Evolutionary conservation across 129 eudicot species (phyloP).

Genomic region (Artemisia argyi): DNA sequence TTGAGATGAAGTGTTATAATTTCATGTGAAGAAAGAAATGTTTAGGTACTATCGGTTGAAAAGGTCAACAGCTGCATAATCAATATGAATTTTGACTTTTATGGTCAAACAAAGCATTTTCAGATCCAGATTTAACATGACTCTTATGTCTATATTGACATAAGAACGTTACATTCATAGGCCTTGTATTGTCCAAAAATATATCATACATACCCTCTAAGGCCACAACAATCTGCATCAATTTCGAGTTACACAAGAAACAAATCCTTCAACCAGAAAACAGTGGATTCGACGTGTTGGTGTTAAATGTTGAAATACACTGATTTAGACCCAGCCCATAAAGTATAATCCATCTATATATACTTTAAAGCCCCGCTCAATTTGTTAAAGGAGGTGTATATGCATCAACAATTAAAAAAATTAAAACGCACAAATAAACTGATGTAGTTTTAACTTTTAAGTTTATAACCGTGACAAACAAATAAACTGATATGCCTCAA

Average conservation of each 20-base stretch:
- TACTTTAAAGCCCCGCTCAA: neutral
- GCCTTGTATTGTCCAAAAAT: neutral
- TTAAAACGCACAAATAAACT: neutral
- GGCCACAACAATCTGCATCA: no score
- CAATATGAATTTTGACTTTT: constrained; percentile 9
- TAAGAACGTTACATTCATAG: neutral
- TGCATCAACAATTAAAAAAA: neutral
- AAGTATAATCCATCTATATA: no score
- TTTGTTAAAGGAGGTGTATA: neutral
- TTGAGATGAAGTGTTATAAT: no score
- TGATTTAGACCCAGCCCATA: no score
- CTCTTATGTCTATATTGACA: neutral
- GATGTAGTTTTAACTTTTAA: neutral
- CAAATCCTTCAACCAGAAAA: neutral
- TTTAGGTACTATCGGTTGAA: neutral
- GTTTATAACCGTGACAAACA: no score
- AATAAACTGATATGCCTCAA: no score
- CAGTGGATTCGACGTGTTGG: neutral
- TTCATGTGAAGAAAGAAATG: no score
- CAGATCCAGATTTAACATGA: neutral
- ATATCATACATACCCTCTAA: no score
- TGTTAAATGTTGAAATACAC: no score
- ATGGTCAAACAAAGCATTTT: constrained; percentile 2
- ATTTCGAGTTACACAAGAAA: no score
- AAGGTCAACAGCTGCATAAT: neutral